Evolutionary conservation across 1,139 yeast species (phyloP).

Genomic region (Lodderomyces orthopsilosis): DNA sequence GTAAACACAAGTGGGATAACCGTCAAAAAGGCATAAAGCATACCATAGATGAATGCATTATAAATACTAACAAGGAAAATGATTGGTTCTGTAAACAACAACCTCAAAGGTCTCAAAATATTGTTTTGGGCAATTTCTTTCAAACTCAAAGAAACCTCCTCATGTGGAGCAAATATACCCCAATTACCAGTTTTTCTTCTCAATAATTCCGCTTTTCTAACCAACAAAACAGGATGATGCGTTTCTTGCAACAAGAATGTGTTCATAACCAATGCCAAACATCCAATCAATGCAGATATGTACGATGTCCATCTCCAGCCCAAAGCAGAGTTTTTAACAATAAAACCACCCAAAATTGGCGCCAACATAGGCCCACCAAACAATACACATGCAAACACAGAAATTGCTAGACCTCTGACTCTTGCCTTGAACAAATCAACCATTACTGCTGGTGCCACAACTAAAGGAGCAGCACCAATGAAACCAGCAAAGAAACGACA

Average conservation of each 20-base stretch:
- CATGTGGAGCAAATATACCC: constrained; percentile 86
- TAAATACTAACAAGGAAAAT: constrained; percentile 65
- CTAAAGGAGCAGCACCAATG: constrained; percentile 42
- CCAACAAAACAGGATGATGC: constrained; percentile 51
- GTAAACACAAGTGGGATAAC: constrained; percentile 76
- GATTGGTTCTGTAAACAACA: constrained; percentile 74
- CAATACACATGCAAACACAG: constrained; percentile 32
- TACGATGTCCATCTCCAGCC: constrained; percentile 64
- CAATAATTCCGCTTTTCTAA: constrained; percentile 56
- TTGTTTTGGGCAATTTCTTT: constrained; percentile 68
- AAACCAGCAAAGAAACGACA: constrained; percentile 44
- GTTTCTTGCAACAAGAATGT: constrained; percentile 45
- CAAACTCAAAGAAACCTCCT: constrained; percentile 59
- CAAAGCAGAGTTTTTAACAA: constrained; percentile 26
- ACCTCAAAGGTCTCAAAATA: constrained; percentile 62
- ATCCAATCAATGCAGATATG: constrained; percentile 50
- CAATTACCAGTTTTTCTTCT: constrained; percentile 62
- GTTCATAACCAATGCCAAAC: constrained; percentile 27
- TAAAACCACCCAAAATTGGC: constrained; percentile 39
- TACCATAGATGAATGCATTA: constrained; percentile 83
- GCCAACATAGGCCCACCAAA: constrained; percentile 50
- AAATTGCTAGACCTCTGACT: constrained; percentile 36
- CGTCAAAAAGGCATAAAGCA: constrained; percentile 70
- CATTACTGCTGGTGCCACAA: constrained; percentile 42
- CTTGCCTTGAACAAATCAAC: constrained; percentile 36